Conservation (phyloP, 2,329 filamentous ascomycete species). For the Aureobasidium leucospermi region DNA sequence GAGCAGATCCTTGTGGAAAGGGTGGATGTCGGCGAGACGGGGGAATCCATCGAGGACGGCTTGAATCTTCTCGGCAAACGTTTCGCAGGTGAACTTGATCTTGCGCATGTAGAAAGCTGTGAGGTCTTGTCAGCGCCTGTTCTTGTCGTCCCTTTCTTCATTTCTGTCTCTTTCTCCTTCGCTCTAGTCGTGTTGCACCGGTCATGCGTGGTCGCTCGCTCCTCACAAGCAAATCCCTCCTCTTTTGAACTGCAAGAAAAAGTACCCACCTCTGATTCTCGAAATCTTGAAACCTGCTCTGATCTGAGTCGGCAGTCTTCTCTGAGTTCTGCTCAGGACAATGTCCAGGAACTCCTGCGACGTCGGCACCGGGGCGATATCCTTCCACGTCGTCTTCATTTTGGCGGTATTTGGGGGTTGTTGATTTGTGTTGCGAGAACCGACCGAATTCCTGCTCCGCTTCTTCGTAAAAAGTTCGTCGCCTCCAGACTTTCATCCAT, state of each 20-base stretch:
- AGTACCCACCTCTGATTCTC: slow-evolving; percentile 61
- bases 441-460: not conserved
- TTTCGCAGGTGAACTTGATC: slow-evolving; percentile 97
- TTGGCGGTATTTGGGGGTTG: slow-evolving; percentile 18
- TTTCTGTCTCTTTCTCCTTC: not conserved
- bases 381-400: slow-evolving; percentile 56
- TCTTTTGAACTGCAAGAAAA: not conserved
- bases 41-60: slow-evolving; percentile 91
- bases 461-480: not conserved
- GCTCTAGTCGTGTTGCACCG: not conserved
- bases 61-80: slow-evolving; percentile 87
- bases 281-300: slow-evolving; percentile 92
- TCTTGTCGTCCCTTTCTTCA: not conserved
- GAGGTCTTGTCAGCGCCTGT: slow-evolving; percentile 16
- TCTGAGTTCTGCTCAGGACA: slow-evolving; percentile 86
- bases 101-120: slow-evolving; percentile 90
- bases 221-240: not conserved
- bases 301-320: slow-evolving; percentile 90
- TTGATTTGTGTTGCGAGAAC: slow-evolving; percentile 2
- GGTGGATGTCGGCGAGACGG: slow-evolving; percentile 86
- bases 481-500: slow-evolving; percentile 5
- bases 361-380: slow-evolving; percentile 55
- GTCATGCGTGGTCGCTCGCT: not conserved
- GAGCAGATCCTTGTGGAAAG: slow-evolving; percentile 85
- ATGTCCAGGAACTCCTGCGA: slow-evolving; percentile 97